These are phyloP conservation scores for Silene latifolia DNA, from an alignment of 148 eudicot genomes.

Conservation along the genomic window DNA sequence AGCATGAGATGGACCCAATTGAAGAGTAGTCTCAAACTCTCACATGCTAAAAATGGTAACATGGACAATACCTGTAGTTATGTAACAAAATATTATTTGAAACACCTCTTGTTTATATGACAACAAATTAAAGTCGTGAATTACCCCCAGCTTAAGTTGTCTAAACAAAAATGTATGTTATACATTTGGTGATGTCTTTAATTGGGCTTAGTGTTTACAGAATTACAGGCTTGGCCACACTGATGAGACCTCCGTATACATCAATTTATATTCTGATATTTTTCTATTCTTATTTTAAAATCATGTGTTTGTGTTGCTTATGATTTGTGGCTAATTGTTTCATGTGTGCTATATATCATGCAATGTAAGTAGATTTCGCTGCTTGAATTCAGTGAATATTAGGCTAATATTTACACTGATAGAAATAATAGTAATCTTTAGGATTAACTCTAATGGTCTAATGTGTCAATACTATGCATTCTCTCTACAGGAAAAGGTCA, in stretches of 20 bases:
- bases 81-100: background rate
- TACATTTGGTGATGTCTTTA: background rate
- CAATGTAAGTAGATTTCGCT: background rate
- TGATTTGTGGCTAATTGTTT: background rate
- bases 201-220: background rate
- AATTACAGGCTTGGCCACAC: background rate
- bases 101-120: background rate
- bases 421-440: background rate
- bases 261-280: no score
- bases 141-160: background rate
- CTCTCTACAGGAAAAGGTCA: slow-evolving; percentile 70
- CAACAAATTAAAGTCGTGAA: background rate
- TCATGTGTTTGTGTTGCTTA: background rate
- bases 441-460: slow-evolving; percentile 2
- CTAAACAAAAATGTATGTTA: background rate
- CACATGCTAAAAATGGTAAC: background rate
- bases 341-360: background rate
- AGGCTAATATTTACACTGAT: background rate
- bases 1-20: background rate
- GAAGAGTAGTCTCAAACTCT: background rate
- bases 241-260: background rate
- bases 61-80: background rate
- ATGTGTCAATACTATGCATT: background rate
- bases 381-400: no score
- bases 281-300: no score